phyloP scores from a whole-genome alignment of 257 asterid genomes.

The Salvia miltiorrhiza region DNA sequence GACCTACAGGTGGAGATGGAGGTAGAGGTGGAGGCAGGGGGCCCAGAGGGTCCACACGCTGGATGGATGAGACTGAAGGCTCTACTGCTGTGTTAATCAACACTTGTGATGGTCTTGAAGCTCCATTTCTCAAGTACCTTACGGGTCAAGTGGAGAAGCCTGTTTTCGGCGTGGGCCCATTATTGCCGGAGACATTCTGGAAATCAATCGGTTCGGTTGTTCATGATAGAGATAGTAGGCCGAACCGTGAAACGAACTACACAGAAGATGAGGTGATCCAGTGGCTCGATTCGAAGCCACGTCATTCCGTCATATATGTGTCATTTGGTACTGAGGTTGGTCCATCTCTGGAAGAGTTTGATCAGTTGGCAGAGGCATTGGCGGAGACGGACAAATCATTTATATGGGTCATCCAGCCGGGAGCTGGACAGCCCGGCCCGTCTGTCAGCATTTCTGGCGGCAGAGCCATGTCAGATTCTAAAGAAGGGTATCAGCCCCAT shows the following conservation, averaged over 20 bases:
- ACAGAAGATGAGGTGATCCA: constrained; percentile 56
- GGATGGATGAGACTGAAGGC: constrained; percentile 53
- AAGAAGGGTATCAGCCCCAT: too few relatives aligned
- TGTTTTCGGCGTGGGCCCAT: constrained; percentile 57
- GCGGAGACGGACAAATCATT: constrained; percentile 43
- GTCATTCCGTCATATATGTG: constrained; percentile 53
- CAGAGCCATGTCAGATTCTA: too few relatives aligned
- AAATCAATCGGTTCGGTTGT: constrained; percentile 36
- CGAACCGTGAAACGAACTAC: constrained; percentile 46
- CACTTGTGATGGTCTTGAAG: constrained; percentile 57
- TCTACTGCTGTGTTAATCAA: constrained; percentile 51
- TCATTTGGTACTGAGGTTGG: constrained; percentile 78
- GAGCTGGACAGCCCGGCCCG: constrained; percentile 44
- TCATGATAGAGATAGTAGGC: constrained; percentile 41
- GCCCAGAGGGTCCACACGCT: too few relatives aligned
- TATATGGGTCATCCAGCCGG: constrained; percentile 72
- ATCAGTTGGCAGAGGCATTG: constrained; percentile 45
- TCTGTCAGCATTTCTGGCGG: constrained; percentile 32
- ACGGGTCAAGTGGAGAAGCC: constrained; percentile 35
- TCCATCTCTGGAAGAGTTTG: constrained; percentile 55
- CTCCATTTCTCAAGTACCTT: constrained; percentile 44
- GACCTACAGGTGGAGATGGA: too few relatives aligned
- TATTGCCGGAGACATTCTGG: constrained; percentile 60
- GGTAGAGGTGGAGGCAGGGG: constrained; percentile 1
- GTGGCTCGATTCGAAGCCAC: constrained; percentile 60